Evolutionary conservation across 768 basidiomycete species (phyloP), one percentile per base, ranked within the genome.

Genomic region (Lepiota venenata): DNA sequence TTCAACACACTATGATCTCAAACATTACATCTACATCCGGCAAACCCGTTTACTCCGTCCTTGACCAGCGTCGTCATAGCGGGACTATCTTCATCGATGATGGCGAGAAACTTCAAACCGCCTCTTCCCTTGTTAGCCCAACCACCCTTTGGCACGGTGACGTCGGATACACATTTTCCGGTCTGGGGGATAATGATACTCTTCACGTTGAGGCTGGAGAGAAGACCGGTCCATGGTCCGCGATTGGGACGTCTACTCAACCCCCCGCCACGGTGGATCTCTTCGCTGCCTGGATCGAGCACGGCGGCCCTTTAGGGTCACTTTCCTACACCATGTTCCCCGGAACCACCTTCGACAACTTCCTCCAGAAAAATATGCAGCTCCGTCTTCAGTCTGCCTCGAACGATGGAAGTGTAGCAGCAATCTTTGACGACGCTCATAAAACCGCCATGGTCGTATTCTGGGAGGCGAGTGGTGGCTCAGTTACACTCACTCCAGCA

Each of bases 1-100:
- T 83, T 9, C 84, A 86, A 59, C 76, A 82, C 58, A 80, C 88
- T 57, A 82, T 83, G 76, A 61, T 88, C 21, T 73, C 82, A 47
- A 71, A 70, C 56, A 66, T 87, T 41, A 62, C 72, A 18, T 79
- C 80, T 0, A 69, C 68, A 4, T 72, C 72, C 32, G 65, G 62
- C 47, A 74, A 77, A 2, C 72, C 81, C 2, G 75, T 88, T 12
- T 75, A 79, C 64, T 80, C 82, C 21, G 84, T 88, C 44, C 78
- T 90, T 20, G 87, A 90, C 64, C 85, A 89, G 63, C 77, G 78
- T 55, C 77, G 71, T 3, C 74, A 71, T 44, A 64, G 58, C 21
- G 80, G 76, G 5, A 15, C 57, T 2, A 69, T 86, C 18, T 64
- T 74, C 40, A 66, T 84, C 18, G 67, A 84, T 60, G 73, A 73